A percentile compares a stretch with the other conserved stretches of the same genome.
Conservation (phyloP, 768 basidiomycete species). For the Glaciozyma antarctica region DNA sequence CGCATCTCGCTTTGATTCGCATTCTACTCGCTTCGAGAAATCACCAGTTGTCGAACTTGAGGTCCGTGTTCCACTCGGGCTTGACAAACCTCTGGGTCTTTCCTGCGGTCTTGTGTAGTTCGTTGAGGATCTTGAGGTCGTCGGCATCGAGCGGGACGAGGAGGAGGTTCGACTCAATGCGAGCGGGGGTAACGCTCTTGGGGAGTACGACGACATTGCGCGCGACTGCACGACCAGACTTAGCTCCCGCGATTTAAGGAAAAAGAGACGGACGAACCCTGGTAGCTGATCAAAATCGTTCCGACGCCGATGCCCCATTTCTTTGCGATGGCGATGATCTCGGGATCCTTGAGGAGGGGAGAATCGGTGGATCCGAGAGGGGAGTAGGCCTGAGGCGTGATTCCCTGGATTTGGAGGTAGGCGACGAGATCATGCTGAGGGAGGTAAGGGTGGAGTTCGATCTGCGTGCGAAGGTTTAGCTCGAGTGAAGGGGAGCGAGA, state of each 20-base stretch:
- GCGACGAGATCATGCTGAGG: conserved; percentile 52
- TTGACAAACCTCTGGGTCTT: conserved; percentile 53
- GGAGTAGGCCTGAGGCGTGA: conserved; percentile 61
- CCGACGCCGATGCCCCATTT: conserved; percentile 54
- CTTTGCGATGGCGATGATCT: conserved; percentile 55
- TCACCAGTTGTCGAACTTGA: conserved; percentile 22
- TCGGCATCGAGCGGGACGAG: conserved; percentile 55
- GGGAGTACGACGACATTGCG: conserved; percentile 62
- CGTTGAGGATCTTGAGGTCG: conserved; percentile 53
- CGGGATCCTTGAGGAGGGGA: conserved; percentile 50
- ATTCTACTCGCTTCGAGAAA: background rate
- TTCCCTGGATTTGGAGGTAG: conserved; percentile 53
- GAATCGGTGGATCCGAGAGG: conserved; percentile 49
- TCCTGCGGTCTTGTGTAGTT: conserved; percentile 53
- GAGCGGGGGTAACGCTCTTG: conserved; percentile 63
- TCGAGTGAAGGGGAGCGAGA: conserved; percentile 54
- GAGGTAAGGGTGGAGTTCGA: conserved; percentile 62
- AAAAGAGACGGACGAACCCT: conserved; percentile 46
- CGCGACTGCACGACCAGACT: conserved; percentile 50
- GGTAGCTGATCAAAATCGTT: conserved; percentile 62
- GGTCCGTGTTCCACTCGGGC: conserved; percentile 24
- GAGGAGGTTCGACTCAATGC: conserved; percentile 56
- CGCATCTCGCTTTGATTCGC: background rate
- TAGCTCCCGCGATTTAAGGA: too few relatives aligned
- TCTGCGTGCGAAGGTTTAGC: conserved; percentile 23